phyloP scores from a whole-genome alignment of 805 yeast genomes.

The Saccharomycopsis fodiens region DNA sequence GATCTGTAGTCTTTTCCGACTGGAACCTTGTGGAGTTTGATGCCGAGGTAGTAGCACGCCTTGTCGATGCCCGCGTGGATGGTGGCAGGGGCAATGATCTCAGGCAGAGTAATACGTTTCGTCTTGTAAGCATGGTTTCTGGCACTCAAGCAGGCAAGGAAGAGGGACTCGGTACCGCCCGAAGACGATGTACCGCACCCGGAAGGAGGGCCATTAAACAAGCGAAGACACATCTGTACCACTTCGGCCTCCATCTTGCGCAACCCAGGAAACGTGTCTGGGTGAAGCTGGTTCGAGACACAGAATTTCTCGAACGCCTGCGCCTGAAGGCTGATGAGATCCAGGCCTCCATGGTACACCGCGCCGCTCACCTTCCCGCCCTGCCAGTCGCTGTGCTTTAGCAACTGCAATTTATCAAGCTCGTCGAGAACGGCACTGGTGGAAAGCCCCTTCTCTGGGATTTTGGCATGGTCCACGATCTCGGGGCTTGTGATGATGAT shows the following conservation, averaged over 20 bases:
- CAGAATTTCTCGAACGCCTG: conserved; percentile 68
- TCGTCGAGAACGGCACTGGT: conserved; percentile 39
- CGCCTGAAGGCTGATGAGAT: conserved; percentile 65
- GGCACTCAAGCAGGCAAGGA: conserved; percentile 83
- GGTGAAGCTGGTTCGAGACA: conserved; percentile 91
- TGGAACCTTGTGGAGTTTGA: conserved; percentile 75
- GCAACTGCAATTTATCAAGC: conserved; percentile 38
- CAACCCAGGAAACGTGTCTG: conserved; percentile 94
- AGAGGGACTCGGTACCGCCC: conserved; percentile 92
- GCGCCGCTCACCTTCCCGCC: conserved; percentile 89
- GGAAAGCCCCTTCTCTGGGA: conserved; percentile 58
- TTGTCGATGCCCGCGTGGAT: conserved; percentile 94
- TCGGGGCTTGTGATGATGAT: conserved; percentile 48
- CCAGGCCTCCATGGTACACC: conserved; percentile 92
- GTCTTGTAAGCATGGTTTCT: conserved; percentile 59
- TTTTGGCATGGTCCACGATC: conserved; percentile 34
- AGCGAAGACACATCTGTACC: conserved; percentile 76
- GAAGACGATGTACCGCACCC: conserved; percentile 80
- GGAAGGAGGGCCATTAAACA: conserved; percentile 72
- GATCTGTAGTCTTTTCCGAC: conserved; percentile 68
- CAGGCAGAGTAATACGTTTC: conserved; percentile 63
- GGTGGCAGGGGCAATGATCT: conserved; percentile 81
- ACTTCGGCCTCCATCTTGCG: conserved; percentile 95
- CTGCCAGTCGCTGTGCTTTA: conserved; percentile 75
- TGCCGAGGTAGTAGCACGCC: conserved; percentile 86